Evolutionary conservation across 2,329 filamentous ascomycete species (phyloP), one percentile per base, ranked within the genome.

Genomic region (Sporothrix curviconia): DNA sequence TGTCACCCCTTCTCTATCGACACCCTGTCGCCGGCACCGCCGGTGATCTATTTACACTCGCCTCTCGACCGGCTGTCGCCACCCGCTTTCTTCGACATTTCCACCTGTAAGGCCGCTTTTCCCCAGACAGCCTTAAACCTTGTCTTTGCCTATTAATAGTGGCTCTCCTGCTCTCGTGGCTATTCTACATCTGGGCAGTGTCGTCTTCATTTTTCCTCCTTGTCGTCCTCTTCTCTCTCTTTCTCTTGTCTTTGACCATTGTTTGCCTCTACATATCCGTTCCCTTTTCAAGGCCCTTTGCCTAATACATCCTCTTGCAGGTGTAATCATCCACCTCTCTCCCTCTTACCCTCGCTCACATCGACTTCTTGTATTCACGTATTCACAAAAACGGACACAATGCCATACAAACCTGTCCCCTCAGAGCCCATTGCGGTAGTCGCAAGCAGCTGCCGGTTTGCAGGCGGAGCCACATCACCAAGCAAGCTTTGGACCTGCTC

Each of bases 361-460:
- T 5, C 15, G 14, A 8, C 12, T 5, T n/a, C 3, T 25, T n/a
- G 19, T 24, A 14, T 24, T 50, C 19, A 8, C 32, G 5, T 11
- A 9, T n/a, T 15, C 4, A 14, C 19, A 12, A n/a, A 5, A n/a
- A n/a, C n/a, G 19, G 15, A 9, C 46, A 55, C 6, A 2, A 59
- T 59, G 57, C 40, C 57, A 6, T 59, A 59, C 44, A 59, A 59
- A 28, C 40, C 40, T 8, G 57, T 62, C 1, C 19, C 49, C 2
- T 57, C 59, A 1, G 67, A 69, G 61, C 66, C 66, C 12, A 64
- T 68, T 30, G 66, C 66, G 17, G 61, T 68, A 15, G 60, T 68
- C 2, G 66, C 65, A 2, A 66, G 63, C 59, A 63, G 66, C 57
- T 72, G 70, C 49, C 67, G 69, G 30, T 72, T 72, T 36, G 57